Evolutionary conservation across 2,329 filamentous ascomycete species (phyloP), one percentile per base, ranked within the genome.

Genomic region (Neonectria punicea): DNA sequence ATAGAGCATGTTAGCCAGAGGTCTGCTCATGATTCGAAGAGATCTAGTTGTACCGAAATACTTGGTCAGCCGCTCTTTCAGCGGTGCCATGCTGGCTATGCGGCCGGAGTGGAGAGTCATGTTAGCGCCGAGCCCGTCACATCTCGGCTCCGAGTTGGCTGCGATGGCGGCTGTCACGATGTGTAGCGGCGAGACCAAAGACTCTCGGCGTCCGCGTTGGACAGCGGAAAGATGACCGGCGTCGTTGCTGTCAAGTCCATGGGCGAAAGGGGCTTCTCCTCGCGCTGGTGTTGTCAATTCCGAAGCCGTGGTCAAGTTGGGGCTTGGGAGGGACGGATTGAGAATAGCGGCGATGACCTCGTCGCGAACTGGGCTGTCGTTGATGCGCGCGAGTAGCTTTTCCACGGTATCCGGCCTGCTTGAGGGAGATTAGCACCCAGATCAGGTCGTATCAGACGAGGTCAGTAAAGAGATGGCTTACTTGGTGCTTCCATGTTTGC

Each of bases 351-450:
- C 25, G n/a, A 62, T 41, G 10, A 49, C 61, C 30, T 74, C 67
- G 46, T 72, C 70, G 11, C 69, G 63, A 25, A 72, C 63, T 16
- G 69, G 59, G 3, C 70, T 72, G 32, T 75, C 71, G 53, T 69
- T 72, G 46, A 73, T 71, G 3, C 70, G 71, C 14, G 69, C 67
- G 5, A 75, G 65, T 30, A 76, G 70, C 51, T 74, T 74, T 51
- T 75, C 73, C 8, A 74, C 69, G 11, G 71, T 74, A 56, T 68
- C 70, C 30, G 70, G 67, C 43, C 69, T 72, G 30, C 54, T 63
- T 39, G 5, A 2, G 36, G 14, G 36, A 14, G 13, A 13, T 39
- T 39, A 39, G 36, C 36, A 39, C 36, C 36, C 36, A 39, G 22
- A 25, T 5, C 22, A 39, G 36, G 14, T 13, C 13, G 2, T n/a